Evolutionary conservation across 139 green algal species (phyloP).

Genomic region (Bryopsis sp.): DNA sequence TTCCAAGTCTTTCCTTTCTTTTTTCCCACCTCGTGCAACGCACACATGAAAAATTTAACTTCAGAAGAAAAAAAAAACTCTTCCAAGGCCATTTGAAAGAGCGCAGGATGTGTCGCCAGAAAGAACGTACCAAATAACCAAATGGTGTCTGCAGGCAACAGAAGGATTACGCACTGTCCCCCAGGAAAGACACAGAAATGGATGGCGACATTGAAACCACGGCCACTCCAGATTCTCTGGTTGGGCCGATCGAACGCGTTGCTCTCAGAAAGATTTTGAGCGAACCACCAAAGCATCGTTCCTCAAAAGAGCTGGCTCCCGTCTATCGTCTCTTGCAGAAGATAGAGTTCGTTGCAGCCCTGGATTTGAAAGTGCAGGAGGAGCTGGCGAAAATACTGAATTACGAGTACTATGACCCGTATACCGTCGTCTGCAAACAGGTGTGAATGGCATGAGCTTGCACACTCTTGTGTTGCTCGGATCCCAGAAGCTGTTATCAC

Average conservation of each 20-base stretch:
- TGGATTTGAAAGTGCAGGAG: constrained; percentile 24
- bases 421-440: constrained; percentile 17
- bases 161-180: neutral
- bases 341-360: constrained; percentile 24
- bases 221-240: constrained; percentile 1
- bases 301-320: constrained; percentile 7
- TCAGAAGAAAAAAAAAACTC: no score
- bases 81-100: no score
- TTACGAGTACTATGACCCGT: constrained; percentile 21
- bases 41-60: no score
- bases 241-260: constrained; percentile 2
- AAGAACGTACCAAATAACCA: neutral
- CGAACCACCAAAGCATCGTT: neutral
- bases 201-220: constrained; percentile 8
- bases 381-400: constrained; percentile 22
- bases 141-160: neutral
- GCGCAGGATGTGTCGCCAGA: neutral
- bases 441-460: no score
- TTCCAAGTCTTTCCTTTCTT: no score
- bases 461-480: no score
- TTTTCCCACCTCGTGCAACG: no score
- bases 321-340: constrained; percentile 25
- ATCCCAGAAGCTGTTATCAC: neutral
- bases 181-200: neutral
- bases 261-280: neutral